phyloP scores from a whole-genome alignment of 2,329 filamentous ascomycete genomes.

The Claviceps spartinae region DNA sequence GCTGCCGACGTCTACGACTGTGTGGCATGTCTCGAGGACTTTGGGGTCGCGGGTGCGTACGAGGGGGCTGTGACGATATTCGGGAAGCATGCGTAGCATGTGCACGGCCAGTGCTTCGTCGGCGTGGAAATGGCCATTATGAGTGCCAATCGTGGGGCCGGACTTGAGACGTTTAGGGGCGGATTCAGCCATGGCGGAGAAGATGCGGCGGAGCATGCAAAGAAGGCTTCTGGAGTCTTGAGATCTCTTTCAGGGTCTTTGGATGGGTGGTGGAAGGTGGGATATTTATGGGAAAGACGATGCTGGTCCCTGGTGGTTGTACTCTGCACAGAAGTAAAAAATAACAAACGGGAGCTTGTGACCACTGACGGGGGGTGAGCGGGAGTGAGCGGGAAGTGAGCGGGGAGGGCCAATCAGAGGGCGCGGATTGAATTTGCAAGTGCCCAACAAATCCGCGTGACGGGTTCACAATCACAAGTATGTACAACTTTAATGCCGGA shows the following conservation, averaged over 20 bases:
- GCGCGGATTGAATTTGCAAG: too few species aligned
- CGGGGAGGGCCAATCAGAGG: too few species aligned
- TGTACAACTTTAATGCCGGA: too few species aligned
- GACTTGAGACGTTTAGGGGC: conserved; percentile 70
- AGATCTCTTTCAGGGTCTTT: not conserved
- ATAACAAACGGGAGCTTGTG: too few species aligned
- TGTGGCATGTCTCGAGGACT: conserved; percentile 70
- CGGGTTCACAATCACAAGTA: too few species aligned
- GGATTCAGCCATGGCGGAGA: conserved; percentile 39
- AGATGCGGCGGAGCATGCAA: conserved; percentile 20
- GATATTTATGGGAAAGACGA: too few species aligned
- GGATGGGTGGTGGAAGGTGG: not conserved
- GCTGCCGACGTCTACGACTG: conserved; percentile 94
- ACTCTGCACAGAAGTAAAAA: too few species aligned
- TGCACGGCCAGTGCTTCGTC: conserved; percentile 95
- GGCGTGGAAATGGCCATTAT: conserved; percentile 97
- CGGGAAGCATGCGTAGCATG: conserved; percentile 79
- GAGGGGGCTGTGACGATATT: conserved; percentile 60
- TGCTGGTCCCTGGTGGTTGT: too few species aligned
- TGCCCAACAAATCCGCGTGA: too few species aligned
- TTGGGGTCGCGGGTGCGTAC: conserved; percentile 79
- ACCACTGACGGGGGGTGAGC: too few species aligned
- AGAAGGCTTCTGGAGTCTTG: not conserved
- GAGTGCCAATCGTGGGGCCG: conserved; percentile 65
- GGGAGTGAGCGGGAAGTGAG: too few species aligned